Percentiles rank a stretch among this genome's conserved stretches.
Conservation (phyloP, 2,329 filamentous ascomycete genomes). For the Whalleya microplaca region DNA sequence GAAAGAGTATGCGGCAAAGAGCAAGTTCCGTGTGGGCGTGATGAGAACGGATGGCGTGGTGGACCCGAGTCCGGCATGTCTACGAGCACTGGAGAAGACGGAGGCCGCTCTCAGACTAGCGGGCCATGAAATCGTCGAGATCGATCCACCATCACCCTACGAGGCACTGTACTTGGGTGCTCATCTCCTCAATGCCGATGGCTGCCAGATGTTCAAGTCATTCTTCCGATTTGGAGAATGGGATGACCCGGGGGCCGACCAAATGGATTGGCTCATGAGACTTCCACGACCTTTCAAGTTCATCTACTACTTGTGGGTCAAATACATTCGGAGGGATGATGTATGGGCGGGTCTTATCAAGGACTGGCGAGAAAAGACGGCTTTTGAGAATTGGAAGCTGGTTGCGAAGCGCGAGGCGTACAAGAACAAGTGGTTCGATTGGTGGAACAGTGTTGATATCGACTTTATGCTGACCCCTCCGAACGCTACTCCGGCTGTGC, state of each 20-base stretch:
- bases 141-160: conserved; percentile 70
- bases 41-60: conserved; percentile 82
- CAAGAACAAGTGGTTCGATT: conserved; percentile 78
- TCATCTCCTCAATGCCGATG: conserved; percentile 82
- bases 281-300: conserved; percentile 77
- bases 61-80: conserved; percentile 83
- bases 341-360: conserved; percentile 79
- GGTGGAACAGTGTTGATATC: conserved; percentile 75
- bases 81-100: conserved; percentile 72
- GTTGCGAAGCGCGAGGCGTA: conserved; percentile 78
- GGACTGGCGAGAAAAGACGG: conserved; percentile 73
- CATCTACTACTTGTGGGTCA: conserved; percentile 88
- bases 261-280: conserved; percentile 74
- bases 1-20: conserved; percentile 62
- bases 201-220: conserved; percentile 76
- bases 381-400: conserved; percentile 81
- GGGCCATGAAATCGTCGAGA: conserved; percentile 74
- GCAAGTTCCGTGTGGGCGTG: conserved; percentile 72
- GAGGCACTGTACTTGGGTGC: conserved; percentile 77
- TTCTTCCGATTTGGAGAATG: conserved; percentile 78
- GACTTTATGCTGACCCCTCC: conserved; percentile 84
- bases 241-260: conserved; percentile 75
- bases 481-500: conserved; percentile 87
- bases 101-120: conserved; percentile 68
- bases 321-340: conserved; percentile 75